These are phyloP conservation scores for Aciculosporium take DNA, from an alignment of 2,329 filamentous ascomycete species.

Conservation along the genomic window DNA sequence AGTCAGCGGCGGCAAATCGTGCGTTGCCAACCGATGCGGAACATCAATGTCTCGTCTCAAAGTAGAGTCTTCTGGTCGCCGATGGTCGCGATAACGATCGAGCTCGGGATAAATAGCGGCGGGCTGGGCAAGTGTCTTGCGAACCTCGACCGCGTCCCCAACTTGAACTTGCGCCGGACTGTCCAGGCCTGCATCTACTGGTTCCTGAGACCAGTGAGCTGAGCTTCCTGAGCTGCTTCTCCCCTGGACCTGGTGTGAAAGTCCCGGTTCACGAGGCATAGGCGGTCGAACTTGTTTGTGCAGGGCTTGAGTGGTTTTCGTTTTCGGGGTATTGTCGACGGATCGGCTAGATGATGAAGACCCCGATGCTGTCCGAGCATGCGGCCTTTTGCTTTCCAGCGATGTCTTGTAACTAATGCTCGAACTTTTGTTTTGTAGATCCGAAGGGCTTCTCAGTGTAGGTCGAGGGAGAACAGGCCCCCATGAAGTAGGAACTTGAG, in stretches of 20 bases:
- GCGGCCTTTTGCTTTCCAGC: conserved; percentile 18
- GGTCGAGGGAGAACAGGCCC: conserved; percentile 15
- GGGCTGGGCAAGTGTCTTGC: conserved; percentile 23
- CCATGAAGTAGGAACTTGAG: conserved; percentile 12
- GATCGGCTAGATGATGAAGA: conserved; percentile 21
- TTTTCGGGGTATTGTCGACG: conserved; percentile 22
- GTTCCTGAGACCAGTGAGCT: conserved; percentile 20
- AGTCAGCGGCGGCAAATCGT: conserved; percentile 52
- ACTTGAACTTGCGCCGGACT: conserved; percentile 30
- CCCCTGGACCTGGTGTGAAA: conserved; percentile 20
- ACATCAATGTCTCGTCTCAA: conserved; percentile 27
- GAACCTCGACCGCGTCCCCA: conserved; percentile 27
- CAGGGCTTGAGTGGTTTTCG: conserved; percentile 18
- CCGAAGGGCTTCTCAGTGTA: conserved; percentile 13
- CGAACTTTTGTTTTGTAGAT: conserved; percentile 27
- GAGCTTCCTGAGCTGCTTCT: conserved; percentile 26
- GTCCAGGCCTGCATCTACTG: conserved; percentile 22
- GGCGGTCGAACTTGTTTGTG: background rate
- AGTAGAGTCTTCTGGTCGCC: conserved; percentile 22
- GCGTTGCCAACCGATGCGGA: conserved; percentile 44
- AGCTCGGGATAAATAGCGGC: conserved; percentile 44
- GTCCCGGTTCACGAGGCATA: conserved; percentile 24
- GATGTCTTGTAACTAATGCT: conserved; percentile 21
- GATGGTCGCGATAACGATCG: conserved; percentile 42
- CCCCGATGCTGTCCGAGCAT: conserved; percentile 18